Conservation (phyloP, 148 eudicot genomes). For the Rhododendron molle region DNA sequence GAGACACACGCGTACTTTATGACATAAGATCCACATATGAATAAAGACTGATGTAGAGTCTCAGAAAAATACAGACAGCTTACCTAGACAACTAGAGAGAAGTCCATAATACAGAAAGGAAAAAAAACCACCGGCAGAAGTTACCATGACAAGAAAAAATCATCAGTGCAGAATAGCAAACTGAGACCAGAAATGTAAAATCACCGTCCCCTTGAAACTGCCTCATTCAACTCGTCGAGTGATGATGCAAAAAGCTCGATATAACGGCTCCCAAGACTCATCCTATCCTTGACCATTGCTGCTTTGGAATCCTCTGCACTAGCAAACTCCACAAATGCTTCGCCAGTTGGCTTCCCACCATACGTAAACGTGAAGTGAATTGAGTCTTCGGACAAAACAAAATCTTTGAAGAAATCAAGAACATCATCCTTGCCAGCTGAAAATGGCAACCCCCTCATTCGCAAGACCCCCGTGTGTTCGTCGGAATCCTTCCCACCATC, state of each 20-base stretch:
- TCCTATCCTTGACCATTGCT: slow-evolving; percentile 88
- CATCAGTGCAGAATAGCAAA: not conserved
- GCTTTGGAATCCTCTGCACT: slow-evolving; percentile 71
- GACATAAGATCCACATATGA: not conserved
- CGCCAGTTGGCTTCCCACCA: slow-evolving; percentile 85
- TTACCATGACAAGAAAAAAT: not conserved
- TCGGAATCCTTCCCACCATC: slow-evolving; percentile 45
- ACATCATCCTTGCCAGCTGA: slow-evolving; percentile 92
- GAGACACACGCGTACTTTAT: not conserved
- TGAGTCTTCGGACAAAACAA: slow-evolving; percentile 61
- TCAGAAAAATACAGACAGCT: not conserved
- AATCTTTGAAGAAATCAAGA: slow-evolving; percentile 71
- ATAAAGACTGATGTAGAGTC: not conserved
- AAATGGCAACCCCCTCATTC: slow-evolving; percentile 94
- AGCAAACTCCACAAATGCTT: slow-evolving; percentile 85
- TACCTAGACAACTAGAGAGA: not conserved
- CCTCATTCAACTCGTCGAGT: slow-evolving; percentile 62
- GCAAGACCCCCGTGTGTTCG: slow-evolving; percentile 52
- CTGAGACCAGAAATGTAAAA: not conserved
- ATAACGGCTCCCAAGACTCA: slow-evolving; percentile 93
- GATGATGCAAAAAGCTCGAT: slow-evolving; percentile 82
- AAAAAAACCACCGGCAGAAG: not conserved
- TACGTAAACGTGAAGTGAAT: slow-evolving; percentile 53
- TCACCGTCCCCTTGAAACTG: slow-evolving; percentile 61
- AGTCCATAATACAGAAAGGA: not conserved